These are phyloP conservation scores for Hyaloperonospora brassicae DNA, from an alignment of 352 stramenopile genomes.

Conservation along the genomic window DNA sequence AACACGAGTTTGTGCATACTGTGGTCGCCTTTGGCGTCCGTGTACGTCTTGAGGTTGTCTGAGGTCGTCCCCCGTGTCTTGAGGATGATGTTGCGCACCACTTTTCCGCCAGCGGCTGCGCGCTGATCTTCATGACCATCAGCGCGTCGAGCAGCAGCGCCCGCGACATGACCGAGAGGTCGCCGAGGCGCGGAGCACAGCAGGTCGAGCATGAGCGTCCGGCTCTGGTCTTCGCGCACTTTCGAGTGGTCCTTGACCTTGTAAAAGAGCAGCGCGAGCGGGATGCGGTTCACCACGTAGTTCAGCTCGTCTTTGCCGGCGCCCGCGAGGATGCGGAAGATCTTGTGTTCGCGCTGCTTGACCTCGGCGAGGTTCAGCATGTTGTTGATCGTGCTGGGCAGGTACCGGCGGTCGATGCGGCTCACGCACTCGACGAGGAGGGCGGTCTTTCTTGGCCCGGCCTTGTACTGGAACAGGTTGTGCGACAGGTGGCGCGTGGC, in stretches of 20 bases:
- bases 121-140: slow-evolving; percentile 95
- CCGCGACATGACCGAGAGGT: slow-evolving; percentile 88
- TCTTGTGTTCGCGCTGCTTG: slow-evolving; percentile 88
- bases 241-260: slow-evolving; percentile 94
- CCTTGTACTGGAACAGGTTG: slow-evolving; percentile 80
- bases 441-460: slow-evolving; percentile 62
- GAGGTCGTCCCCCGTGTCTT: slow-evolving; percentile 94
- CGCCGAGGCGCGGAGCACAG: slow-evolving; percentile 87
- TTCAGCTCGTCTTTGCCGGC: slow-evolving; percentile 94
- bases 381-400: slow-evolving; percentile 85
- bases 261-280: slow-evolving; percentile 95
- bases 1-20: slow-evolving; percentile 98
- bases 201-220: slow-evolving; percentile 92
- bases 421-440: slow-evolving; percentile 66
- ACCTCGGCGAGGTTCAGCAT: slow-evolving; percentile 79
- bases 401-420: slow-evolving; percentile 73
- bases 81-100: slow-evolving; percentile 96
- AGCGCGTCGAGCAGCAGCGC: slow-evolving; percentile 93
- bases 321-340: slow-evolving; percentile 92
- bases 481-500: slow-evolving; percentile 40
- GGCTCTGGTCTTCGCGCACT: slow-evolving; percentile 64
- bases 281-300: slow-evolving; percentile 92
- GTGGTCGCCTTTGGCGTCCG: slow-evolving; percentile 93
- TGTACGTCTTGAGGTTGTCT: slow-evolving; percentile 95
- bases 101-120: slow-evolving; percentile 89